These are phyloP conservation scores for Sergeia podlipaevii DNA, from an alignment of 208 protist species.

Conservation along the genomic window DNA sequence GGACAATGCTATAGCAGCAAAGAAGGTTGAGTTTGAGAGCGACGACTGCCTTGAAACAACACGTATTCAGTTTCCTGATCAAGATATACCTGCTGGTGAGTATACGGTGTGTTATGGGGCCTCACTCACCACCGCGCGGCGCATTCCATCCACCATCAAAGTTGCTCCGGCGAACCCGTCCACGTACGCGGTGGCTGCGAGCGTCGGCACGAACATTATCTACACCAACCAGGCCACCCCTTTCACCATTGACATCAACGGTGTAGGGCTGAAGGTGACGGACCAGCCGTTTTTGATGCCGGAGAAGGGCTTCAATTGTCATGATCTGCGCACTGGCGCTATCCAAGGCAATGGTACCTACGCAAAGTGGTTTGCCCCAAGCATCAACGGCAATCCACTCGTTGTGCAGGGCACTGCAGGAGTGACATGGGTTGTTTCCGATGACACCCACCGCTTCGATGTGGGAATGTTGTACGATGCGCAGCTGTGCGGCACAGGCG, in stretches of 20 bases:
- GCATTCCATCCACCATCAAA: constrained; percentile 55
- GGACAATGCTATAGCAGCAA: constrained; percentile 7
- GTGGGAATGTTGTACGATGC: constrained; percentile 47
- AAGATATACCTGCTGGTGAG: constrained; percentile 50
- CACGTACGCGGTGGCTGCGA: constrained; percentile 24
- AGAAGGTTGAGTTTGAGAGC: constrained; percentile 38
- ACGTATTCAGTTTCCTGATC: constrained; percentile 57
- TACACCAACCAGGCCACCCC: constrained; percentile 74
- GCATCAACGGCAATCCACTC: constrained; percentile 49
- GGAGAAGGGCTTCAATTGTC: constrained; percentile 67
- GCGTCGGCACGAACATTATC: constrained; percentile 25
- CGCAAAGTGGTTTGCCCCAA: constrained; percentile 56
- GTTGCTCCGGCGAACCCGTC: constrained; percentile 65
- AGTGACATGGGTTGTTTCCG: constrained; percentile 66
- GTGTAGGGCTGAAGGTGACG: constrained; percentile 34
- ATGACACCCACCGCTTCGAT: constrained; percentile 55
- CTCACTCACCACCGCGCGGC: constrained; percentile 25
- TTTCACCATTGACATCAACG: constrained; percentile 56
- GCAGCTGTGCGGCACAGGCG: constrained; percentile 37
- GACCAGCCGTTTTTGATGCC: constrained; percentile 78
- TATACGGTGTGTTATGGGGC: constrained; percentile 84
- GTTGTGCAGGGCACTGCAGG: constrained; percentile 33
- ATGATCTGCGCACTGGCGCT: constrained; percentile 66
- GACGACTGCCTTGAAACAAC: constrained; percentile 51
- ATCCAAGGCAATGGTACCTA: constrained; percentile 53